phyloP scores from a whole-genome alignment of 208 protist genomes.

The Porcisia deanei region DNA sequence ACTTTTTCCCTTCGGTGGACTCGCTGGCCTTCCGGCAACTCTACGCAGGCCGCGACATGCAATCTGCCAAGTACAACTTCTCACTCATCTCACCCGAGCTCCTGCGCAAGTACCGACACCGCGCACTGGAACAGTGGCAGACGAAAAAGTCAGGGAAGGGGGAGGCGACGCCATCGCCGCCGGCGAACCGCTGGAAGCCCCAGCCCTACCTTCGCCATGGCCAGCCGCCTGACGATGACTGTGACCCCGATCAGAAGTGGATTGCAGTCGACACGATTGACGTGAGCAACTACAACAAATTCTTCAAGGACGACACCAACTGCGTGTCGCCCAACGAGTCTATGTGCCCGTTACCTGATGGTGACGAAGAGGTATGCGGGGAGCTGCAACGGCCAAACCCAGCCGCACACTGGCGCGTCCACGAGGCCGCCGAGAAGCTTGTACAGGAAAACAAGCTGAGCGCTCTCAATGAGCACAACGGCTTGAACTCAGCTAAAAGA shows the following conservation, averaged over 20 bases:
- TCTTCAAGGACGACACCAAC: conserved; percentile 30
- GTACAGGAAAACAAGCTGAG: neutral
- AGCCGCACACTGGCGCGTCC: conserved; percentile 31
- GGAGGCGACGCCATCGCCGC: conserved; percentile 19
- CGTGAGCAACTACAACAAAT: conserved; percentile 34
- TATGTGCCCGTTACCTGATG: conserved; percentile 11
- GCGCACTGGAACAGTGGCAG: conserved; percentile 14
- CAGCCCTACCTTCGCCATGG: conserved; percentile 27
- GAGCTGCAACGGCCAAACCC: conserved; percentile 33
- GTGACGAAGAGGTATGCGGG: conserved; percentile 27
- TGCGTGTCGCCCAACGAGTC: conserved; percentile 30
- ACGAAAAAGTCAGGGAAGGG: conserved; percentile 10
- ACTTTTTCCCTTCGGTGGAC: conserved; percentile 60
- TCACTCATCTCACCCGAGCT: conserved; percentile 32
- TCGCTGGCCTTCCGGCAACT: conserved; percentile 64
- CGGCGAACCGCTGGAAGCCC: conserved; percentile 10
- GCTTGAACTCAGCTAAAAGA: neutral
- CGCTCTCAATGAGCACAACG: neutral
- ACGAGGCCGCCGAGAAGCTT: conserved; percentile 22
- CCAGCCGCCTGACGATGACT: neutral
- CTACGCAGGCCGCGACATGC: conserved; percentile 40
- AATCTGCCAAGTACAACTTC: conserved; percentile 71
- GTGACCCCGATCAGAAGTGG: conserved; percentile 5
- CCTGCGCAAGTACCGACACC: conserved; percentile 26
- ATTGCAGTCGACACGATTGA: conserved; percentile 30